phyloP scores from a whole-genome alignment of 805 yeast genomes.

The Saccharomycopsis fodiens region DNA sequence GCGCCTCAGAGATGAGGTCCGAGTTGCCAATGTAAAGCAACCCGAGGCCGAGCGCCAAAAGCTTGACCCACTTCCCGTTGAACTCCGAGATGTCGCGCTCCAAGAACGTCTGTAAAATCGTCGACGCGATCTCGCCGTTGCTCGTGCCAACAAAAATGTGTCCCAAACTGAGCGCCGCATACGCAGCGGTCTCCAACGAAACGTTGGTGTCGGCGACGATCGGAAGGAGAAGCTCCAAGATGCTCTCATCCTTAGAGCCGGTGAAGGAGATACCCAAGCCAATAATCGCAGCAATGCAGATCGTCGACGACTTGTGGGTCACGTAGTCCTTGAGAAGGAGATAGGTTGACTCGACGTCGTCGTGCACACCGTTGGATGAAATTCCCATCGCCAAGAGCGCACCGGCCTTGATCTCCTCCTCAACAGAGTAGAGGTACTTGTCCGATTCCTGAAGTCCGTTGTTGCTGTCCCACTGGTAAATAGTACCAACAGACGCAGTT shows the following conservation, averaged over 20 bases:
- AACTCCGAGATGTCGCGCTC: conserved; percentile 78
- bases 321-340: conserved; percentile 81
- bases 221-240: conserved; percentile 70
- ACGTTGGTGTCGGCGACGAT: conserved; percentile 69
- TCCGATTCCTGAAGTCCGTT: conserved; percentile 89
- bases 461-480: conserved; percentile 84
- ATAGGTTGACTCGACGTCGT: conserved; percentile 89
- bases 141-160: conserved; percentile 94
- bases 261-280: conserved; percentile 95
- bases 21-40: conserved; percentile 88
- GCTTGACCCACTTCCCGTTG: conserved; percentile 79
- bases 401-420: conserved; percentile 89
- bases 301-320: conserved; percentile 49
- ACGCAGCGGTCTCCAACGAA: conserved; percentile 70
- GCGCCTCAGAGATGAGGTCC: conserved; percentile 87
- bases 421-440: conserved; percentile 77
- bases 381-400: conserved; percentile 94
- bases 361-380: conserved; percentile 86
- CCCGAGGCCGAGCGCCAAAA: conserved; percentile 88
- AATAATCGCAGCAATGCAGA: conserved; percentile 74
- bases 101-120: conserved; percentile 80
- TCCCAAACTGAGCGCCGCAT: conserved; percentile 89
- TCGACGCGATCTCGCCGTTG: conserved; percentile 89
- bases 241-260: conserved; percentile 84
- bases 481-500: conserved; percentile 84